phyloP scores from a whole-genome alignment of 345 rosid genomes.

The Trapa incisa region DNA sequence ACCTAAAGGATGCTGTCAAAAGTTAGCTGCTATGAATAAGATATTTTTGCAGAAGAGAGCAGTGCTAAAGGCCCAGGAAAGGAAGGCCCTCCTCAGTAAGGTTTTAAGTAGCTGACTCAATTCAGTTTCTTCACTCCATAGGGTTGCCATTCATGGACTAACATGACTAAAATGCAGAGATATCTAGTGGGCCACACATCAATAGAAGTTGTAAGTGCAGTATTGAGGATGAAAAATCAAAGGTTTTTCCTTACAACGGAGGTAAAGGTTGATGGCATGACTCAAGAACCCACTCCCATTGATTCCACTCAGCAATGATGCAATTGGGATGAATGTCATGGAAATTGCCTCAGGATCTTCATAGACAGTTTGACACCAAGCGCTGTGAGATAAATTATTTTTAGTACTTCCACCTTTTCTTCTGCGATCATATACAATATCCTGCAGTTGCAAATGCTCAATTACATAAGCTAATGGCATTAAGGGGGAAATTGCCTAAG shows the following conservation, averaged over 20 bases:
- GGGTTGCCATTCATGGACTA: neutral
- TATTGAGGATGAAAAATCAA: neutral
- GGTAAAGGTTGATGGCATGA: constrained; percentile 44
- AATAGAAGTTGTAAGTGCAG: neutral
- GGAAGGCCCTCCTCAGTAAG: neutral
- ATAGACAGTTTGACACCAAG: constrained; percentile 34
- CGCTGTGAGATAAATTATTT: constrained; percentile 20
- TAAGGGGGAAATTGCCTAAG: neutral
- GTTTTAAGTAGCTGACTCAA: neutral
- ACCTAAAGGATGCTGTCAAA: neutral
- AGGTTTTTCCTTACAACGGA: constrained; percentile 23
- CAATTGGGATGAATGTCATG: constrained; percentile 40
- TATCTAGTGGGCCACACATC: neutral
- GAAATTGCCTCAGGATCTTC: constrained; percentile 38
- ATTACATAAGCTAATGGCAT: neutral
- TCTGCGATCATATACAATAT: constrained; percentile 23
- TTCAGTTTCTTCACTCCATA: neutral
- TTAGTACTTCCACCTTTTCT: constrained; percentile 32
- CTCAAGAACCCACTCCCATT: constrained; percentile 39
- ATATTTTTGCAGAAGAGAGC: neutral
- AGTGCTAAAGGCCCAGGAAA: neutral
- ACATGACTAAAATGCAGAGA: neutral
- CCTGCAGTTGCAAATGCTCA: constrained; percentile 18
- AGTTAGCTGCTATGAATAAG: neutral
- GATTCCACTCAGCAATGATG: constrained; percentile 34